Conservation (phyloP, 371 early-diverging fungal genomes). For the Circinella minor region DNA sequence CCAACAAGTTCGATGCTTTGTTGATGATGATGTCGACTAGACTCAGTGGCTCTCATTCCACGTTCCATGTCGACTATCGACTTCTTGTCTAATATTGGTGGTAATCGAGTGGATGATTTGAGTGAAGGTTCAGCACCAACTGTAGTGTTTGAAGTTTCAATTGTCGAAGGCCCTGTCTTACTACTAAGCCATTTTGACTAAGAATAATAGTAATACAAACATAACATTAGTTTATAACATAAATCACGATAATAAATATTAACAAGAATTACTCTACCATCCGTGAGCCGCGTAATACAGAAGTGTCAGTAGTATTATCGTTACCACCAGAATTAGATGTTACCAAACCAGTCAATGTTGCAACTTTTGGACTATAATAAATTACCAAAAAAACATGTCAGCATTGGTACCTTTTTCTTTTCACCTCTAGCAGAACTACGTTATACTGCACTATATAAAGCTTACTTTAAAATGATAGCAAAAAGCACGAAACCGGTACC, state of each 20-base stretch:
- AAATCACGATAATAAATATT: too few species aligned
- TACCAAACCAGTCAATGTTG: constrained; percentile 3
- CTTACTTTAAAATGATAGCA: constrained; percentile 37
- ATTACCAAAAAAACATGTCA: background rate
- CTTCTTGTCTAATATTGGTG: background rate
- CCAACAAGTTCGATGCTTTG: background rate
- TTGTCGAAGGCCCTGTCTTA: background rate
- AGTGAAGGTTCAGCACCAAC: background rate
- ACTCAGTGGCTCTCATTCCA: background rate
- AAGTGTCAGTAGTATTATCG: background rate
- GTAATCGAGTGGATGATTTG: background rate
- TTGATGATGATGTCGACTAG: background rate
- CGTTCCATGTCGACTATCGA: background rate
- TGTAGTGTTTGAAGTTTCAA: background rate
- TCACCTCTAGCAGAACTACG: too few species aligned
- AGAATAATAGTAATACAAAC: background rate
- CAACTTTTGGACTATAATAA: constrained; percentile 12
- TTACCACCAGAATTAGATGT: background rate
- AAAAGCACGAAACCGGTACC: constrained; percentile 31
- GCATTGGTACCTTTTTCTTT: background rate
- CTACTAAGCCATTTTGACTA: background rate
- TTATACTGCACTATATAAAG: too few species aligned
- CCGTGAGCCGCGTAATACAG: too few species aligned
- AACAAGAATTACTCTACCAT: background rate
- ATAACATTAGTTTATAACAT: background rate